Evolutionary conservation across 352 stramenopile genomes (phyloP).

Genomic region (Lagenidium sp.): DNA sequence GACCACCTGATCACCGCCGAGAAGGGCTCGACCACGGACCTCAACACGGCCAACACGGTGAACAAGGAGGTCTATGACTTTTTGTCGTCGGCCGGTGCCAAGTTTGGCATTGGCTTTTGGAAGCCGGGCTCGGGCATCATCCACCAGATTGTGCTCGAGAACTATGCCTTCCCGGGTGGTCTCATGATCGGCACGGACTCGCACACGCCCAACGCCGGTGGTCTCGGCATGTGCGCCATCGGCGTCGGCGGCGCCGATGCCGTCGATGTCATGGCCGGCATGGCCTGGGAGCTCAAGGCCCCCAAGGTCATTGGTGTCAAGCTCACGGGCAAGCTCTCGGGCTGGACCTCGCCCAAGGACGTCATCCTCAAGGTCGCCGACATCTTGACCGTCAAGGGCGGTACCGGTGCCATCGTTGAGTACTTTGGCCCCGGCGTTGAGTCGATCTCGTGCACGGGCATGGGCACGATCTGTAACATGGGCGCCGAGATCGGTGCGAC

Average conservation of each 20-base stretch:
- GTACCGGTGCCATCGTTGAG: constrained; percentile 90
- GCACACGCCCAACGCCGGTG: constrained; percentile 91
- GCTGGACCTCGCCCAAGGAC: constrained; percentile 92
- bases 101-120: constrained; percentile 94
- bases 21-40: constrained; percentile 83
- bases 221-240: constrained; percentile 90
- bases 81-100: constrained; percentile 84
- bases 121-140: constrained; percentile 92
- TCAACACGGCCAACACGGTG: constrained; percentile 83
- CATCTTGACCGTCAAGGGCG: constrained; percentile 91
- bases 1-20: constrained; percentile 93
- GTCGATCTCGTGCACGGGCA: constrained; percentile 91
- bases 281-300: constrained; percentile 94
- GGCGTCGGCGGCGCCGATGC: constrained; percentile 90
- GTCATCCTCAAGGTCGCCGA: constrained; percentile 93
- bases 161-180: constrained; percentile 92
- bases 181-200: constrained; percentile 95
- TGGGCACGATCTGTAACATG: constrained; percentile 96
- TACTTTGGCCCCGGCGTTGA: constrained; percentile 92
- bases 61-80: constrained; percentile 94
- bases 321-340: constrained; percentile 88
- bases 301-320: constrained; percentile 94
- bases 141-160: constrained; percentile 93
- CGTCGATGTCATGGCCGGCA: constrained; percentile 91
- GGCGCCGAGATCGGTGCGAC: constrained; percentile 91